Evolutionary conservation across 371 early-diverging fungal species (phyloP), one percentile per base, ranked within the genome.

Genomic region (Nematocida homosporus): DNA sequence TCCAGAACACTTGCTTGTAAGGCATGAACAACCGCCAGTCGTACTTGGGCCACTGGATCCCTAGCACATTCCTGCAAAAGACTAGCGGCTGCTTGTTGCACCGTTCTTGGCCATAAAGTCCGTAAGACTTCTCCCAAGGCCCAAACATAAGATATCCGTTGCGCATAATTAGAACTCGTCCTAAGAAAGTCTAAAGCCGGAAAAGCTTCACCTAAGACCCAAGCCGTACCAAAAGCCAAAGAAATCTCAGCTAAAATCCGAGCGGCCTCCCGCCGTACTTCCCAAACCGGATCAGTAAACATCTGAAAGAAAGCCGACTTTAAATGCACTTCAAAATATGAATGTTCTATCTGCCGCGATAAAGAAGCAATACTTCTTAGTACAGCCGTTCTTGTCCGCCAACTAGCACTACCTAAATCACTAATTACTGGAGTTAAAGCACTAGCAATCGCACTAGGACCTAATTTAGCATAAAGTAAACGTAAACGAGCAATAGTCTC

Each of bases 291-390:
- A 38, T 72, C 75, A 10, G 44, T 42, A 27, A 72, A 72, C 63
- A 72, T 47, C 34, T 61, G 56, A 44, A 72, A 72, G 30, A 72
- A 59, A 13, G 75, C 35, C 23, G 38, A 18, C 13, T 53, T 59
- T 2, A 72, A 64, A 29, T 72, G 42, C 50, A 48, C 61, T 0
- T 72, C 20, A 37, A 72, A 72, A 42, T 61, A 72, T 44, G 25
- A 18, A 4, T 72, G 34, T 5, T 50, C 63, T 42, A 72, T 72
- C 50, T 72, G 75, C 50, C 32, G 6, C 53, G 44, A 37, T 10
- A 72, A 50, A 13, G 61, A 72, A 10, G 75, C 41, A 18, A 72
- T 61, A 64, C 75, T 72, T 61, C 50, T 72, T 25, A 72, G 5
- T 2, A 72, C 75, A 0, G 75, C 61, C 0, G 50, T 59, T 16